A percentile compares a stretch with the other conserved stretches of the same genome.
These are phyloP conservation scores for Sporopachydermia cereana DNA, from an alignment of 1,139 yeast species.

Conservation along the genomic window DNA sequence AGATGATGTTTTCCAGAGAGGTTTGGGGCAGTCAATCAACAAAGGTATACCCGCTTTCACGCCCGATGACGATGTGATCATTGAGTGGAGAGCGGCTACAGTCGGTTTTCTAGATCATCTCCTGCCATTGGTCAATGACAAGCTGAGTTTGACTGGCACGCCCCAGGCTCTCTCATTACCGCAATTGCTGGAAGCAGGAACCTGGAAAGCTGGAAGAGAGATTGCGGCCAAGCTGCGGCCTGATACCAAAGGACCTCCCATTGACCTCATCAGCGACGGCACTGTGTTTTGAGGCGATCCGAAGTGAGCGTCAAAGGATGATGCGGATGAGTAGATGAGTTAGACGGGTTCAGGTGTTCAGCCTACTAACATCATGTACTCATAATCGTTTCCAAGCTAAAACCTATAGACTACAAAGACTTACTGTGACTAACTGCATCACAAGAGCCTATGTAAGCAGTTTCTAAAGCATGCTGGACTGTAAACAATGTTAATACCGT, in stretches of 20 bases:
- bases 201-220: conserved; percentile 51
- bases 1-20: conserved; percentile 24
- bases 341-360: too few relatives aligned
- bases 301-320: too few relatives aligned
- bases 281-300: conserved; percentile 44
- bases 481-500: too few relatives aligned
- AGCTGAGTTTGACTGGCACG: conserved; percentile 22
- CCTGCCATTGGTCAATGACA: conserved; percentile 34
- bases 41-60: conserved; percentile 34
- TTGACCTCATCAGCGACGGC: conserved; percentile 45
- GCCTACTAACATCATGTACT: too few relatives aligned
- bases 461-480: too few relatives aligned
- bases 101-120: conserved; percentile 41
- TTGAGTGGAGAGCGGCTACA: conserved; percentile 54
- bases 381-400: too few relatives aligned
- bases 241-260: conserved; percentile 44
- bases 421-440: too few relatives aligned
- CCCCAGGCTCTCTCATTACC: conserved; percentile 30
- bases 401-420: too few relatives aligned
- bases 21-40: conserved; percentile 23
- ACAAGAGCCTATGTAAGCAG: too few relatives aligned
- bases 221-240: conserved; percentile 39
- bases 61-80: conserved; percentile 44
- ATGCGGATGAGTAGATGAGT: too few relatives aligned
- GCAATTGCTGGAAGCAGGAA: conserved; percentile 51